Conservation (phyloP, 805 yeast genomes). For the Saccharomycopsis oosterbeekiorum region DNA sequence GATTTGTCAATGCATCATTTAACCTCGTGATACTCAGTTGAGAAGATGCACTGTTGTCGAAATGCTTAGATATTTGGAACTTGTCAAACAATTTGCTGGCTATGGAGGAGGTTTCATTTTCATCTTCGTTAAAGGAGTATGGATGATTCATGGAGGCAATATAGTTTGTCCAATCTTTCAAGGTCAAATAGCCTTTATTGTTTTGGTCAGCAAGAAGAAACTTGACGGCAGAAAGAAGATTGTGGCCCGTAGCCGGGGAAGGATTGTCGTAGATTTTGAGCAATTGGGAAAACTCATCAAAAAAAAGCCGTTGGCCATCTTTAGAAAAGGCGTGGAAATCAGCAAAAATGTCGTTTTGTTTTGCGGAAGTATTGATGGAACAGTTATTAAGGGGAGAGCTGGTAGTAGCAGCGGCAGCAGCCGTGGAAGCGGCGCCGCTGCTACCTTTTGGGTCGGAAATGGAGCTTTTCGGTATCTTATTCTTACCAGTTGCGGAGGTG, state of each 20-base stretch:
- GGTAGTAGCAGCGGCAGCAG: neutral
- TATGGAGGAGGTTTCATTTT: neutral
- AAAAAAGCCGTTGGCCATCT: neutral
- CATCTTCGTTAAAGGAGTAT: conserved; percentile 27
- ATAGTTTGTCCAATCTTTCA: conserved; percentile 67
- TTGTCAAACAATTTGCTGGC: neutral
- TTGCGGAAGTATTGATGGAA: neutral
- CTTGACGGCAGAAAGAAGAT: neutral
- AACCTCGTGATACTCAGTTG: neutral
- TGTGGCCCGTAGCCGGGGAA: neutral
- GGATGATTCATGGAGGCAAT: conserved; percentile 27
- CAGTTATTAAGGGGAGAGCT: neutral
- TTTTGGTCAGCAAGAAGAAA: conserved; percentile 73
- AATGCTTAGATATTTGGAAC: neutral
- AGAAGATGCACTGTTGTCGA: neutral
- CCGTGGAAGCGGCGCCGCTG: neutral
- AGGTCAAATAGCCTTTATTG: conserved; percentile 55
- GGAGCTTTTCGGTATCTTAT: neutral
- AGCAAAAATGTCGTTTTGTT: neutral
- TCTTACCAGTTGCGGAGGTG: neutral
- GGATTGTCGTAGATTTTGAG: neutral
- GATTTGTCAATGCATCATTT: neutral
- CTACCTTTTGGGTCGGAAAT: neutral
- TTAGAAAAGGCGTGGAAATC: neutral
- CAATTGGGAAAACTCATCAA: neutral